A percentile compares a stretch with the other conserved stretches of the same genome.
Evolutionary conservation across 805 yeast genomes (phyloP).

Genomic region (Candida railenensis): DNA sequence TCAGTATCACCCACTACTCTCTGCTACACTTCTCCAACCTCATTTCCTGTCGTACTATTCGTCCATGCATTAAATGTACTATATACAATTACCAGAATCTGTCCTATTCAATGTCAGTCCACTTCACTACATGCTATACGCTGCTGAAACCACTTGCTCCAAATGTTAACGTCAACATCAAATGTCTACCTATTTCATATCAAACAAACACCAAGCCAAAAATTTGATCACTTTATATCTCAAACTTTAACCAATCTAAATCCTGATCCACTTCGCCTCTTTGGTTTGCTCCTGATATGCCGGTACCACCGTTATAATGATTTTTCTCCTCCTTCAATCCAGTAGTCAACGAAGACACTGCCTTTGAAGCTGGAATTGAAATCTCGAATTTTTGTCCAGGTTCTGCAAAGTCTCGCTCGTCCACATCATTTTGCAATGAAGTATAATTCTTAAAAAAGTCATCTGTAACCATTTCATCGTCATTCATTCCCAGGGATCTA

Average conservation of each 20-base stretch:
- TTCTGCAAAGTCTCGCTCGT: constrained; percentile 9
- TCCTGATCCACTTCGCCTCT: constrained; percentile 11
- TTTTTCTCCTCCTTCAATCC: constrained; percentile 9
- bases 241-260: constrained; percentile 27
- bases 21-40: too few relatives aligned
- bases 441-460: constrained; percentile 24
- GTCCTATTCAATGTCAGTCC: too few relatives aligned
- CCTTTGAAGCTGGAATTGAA: constrained; percentile 6
- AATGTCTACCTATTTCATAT: too few relatives aligned
- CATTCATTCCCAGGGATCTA: constrained; percentile 1
- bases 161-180: too few relatives aligned
- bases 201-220: too few relatives aligned
- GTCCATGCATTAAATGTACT: too few relatives aligned
- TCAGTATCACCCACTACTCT: too few relatives aligned
- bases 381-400: constrained; percentile 5
- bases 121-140: too few relatives aligned
- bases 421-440: constrained; percentile 14
- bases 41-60: too few relatives aligned
- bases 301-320: constrained; percentile 3
- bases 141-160: too few relatives aligned
- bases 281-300: constrained; percentile 2
- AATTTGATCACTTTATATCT: too few relatives aligned
- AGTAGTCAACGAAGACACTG: constrained; percentile 12
- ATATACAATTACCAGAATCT: too few relatives aligned
- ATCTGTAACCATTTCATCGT: constrained; percentile 9